These are phyloP conservation scores for Aquilaria agallochum DNA, from an alignment of 441 rosid genomes.

Conservation along the genomic window DNA sequence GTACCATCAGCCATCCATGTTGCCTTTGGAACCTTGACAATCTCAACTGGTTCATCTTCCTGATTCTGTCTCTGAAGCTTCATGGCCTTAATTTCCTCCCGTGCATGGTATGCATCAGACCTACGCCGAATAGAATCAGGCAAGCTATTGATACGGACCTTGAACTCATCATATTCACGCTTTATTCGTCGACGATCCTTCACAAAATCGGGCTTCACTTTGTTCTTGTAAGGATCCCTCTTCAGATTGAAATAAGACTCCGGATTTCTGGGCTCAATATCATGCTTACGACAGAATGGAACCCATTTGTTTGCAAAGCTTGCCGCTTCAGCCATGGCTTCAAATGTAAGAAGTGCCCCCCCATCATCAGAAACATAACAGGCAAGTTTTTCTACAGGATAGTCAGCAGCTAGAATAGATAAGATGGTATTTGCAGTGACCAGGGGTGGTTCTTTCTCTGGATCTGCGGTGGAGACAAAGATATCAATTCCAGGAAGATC, in stretches of 20 bases:
- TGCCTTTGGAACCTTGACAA: slow-evolving; percentile 75
- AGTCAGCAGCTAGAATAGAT: slow-evolving; percentile 81
- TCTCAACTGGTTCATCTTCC: slow-evolving; percentile 52
- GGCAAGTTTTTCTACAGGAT: slow-evolving; percentile 87
- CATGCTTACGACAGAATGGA: slow-evolving; percentile 81
- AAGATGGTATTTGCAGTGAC: slow-evolving; percentile 89
- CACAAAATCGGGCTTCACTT: slow-evolving; percentile 63
- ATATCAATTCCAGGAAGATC: slow-evolving; percentile 90
- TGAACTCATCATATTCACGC: slow-evolving; percentile 86
- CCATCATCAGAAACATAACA: slow-evolving; percentile 95
- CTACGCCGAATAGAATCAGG: slow-evolving; percentile 80
- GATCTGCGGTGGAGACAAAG: slow-evolving; percentile 94
- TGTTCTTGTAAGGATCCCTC: slow-evolving; percentile 81
- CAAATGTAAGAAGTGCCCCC: slow-evolving; percentile 85
- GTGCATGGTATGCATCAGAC: slow-evolving; percentile 77
- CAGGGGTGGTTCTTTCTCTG: slow-evolving; percentile 94
- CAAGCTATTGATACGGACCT: slow-evolving; percentile 71
- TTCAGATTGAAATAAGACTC: slow-evolving; percentile 72
- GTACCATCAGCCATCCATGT: slow-evolving; percentile 94
- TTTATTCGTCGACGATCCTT: slow-evolving; percentile 73
- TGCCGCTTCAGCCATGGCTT: slow-evolving; percentile 97
- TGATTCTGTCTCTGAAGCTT: slow-evolving; percentile 58
- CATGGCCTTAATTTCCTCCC: slow-evolving; percentile 87
- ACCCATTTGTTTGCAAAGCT: slow-evolving; percentile 85
- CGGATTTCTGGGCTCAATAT: slow-evolving; percentile 76